These are phyloP conservation scores for Chloris gayana DNA, from an alignment of 176 grass and related monocot species.

Conservation along the genomic window DNA sequence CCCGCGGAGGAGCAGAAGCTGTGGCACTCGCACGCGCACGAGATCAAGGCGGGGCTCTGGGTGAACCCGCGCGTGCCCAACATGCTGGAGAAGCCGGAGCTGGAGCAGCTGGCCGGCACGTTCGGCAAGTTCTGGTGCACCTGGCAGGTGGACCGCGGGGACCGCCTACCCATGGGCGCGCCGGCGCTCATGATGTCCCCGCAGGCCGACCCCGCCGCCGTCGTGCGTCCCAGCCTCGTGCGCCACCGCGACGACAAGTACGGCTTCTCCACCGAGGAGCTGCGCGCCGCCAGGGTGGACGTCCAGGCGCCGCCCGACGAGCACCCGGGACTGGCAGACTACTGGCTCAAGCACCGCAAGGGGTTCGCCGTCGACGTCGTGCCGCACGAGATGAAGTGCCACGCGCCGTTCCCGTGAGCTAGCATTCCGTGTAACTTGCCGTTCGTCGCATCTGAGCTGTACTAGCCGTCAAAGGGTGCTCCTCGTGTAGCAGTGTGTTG, in stretches of 20 bases:
- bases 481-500: not conserved
- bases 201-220: conserved; percentile 52
- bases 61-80: conserved; percentile 48
- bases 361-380: conserved; percentile 73
- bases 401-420: conserved; percentile 60
- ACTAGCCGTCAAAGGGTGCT: not conserved
- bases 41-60: conserved; percentile 77
- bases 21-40: conserved; percentile 91
- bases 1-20: conserved; percentile 71
- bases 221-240: conserved; percentile 68
- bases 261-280: conserved; percentile 59
- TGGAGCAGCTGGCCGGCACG: conserved; percentile 51
- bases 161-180: conserved; percentile 64
- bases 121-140: conserved; percentile 98
- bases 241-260: conserved; percentile 58
- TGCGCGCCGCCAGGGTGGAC: conserved; percentile 45
- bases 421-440: not conserved
- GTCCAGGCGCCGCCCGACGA: conserved; percentile 42
- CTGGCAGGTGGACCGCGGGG: conserved; percentile 89
- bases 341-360: conserved; percentile 72
- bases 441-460: not conserved
- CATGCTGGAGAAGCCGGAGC: conserved; percentile 59
- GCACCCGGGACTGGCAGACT: conserved; percentile 51
- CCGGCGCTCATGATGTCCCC: conserved; percentile 82
- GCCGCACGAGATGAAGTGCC: conserved; percentile 66